These are phyloP conservation scores for Maudiozyma humilis DNA, from an alignment of 1,139 yeast genomes.

Conservation along the genomic window DNA sequence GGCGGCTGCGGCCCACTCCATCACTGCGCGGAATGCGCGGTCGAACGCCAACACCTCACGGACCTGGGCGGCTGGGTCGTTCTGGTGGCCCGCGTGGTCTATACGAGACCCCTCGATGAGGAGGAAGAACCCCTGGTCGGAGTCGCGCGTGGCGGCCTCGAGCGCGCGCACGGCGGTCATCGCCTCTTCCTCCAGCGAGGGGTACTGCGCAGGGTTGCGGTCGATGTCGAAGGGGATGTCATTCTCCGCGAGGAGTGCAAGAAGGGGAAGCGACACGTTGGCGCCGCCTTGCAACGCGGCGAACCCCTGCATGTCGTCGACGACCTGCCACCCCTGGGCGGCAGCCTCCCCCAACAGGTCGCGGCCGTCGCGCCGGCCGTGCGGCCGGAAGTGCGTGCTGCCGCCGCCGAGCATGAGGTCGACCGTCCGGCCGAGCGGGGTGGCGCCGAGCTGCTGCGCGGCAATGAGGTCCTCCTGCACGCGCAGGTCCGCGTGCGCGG, in stretches of 20 bases:
- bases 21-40: slow-evolving; percentile 61
- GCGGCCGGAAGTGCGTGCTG: slow-evolving; percentile 61
- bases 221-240: slow-evolving; percentile 81
- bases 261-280: slow-evolving; percentile 58
- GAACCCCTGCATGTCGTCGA: slow-evolving; percentile 47
- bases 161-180: slow-evolving; percentile 60
- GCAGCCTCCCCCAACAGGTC: slow-evolving; percentile 56
- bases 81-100: slow-evolving; percentile 86
- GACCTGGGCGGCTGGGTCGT: slow-evolving; percentile 84
- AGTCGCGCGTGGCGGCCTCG: slow-evolving; percentile 52
- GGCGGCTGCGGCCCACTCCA: slow-evolving; percentile 52
- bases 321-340: slow-evolving; percentile 55
- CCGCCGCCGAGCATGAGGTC: slow-evolving; percentile 89
- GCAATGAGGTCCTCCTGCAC: slow-evolving; percentile 78
- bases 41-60: slow-evolving; percentile 72
- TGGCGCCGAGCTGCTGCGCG: slow-evolving; percentile 70
- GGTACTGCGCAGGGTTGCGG: slow-evolving; percentile 48
- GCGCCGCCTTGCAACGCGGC: slow-evolving; percentile 48
- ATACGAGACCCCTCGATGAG: slow-evolving; percentile 82
- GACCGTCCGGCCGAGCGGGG: slow-evolving; percentile 67
- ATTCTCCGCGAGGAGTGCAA: slow-evolving; percentile 59
- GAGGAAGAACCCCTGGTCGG: slow-evolving; percentile 72
- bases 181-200: slow-evolving; percentile 69
- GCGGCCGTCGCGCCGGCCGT: slow-evolving; percentile 49
- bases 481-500: slow-evolving; percentile 66